phyloP scores from a whole-genome alignment of 2,329 filamentous ascomycete species.

The Mycosphaerella arachidis region DNA sequence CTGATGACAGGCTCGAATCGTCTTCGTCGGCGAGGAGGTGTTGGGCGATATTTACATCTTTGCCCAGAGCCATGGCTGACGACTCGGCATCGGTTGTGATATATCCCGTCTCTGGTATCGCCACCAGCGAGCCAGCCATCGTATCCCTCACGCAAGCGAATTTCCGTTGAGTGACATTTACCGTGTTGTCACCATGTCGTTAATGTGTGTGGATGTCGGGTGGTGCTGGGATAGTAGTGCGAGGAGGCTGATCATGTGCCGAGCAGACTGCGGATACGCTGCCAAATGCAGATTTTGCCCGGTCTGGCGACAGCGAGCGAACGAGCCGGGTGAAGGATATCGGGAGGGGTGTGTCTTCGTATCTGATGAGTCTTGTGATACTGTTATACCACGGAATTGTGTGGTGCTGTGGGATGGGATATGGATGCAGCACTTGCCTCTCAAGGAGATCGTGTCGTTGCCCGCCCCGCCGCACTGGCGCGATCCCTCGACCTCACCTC shows the following conservation, averaged over 20 bases:
- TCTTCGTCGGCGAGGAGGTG: slow-evolving; percentile 23
- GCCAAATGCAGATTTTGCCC: neutral
- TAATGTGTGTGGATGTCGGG: neutral
- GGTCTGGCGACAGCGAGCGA: neutral
- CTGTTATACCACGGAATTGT: neutral
- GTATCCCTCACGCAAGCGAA: neutral
- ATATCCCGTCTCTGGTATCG: slow-evolving; percentile 13
- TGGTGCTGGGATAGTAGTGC: neutral
- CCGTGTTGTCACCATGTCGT: neutral
- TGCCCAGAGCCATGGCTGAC: slow-evolving; percentile 10
- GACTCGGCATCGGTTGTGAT: slow-evolving; percentile 12
- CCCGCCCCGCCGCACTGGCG: neutral
- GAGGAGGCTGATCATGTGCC: neutral
- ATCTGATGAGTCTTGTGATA: neutral
- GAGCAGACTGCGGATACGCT: neutral
- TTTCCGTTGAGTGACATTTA: neutral
- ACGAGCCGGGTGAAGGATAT: neutral
- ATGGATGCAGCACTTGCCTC: neutral
- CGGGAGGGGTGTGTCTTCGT: neutral
- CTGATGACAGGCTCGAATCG: slow-evolving; percentile 31
- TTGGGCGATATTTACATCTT: slow-evolving; percentile 16
- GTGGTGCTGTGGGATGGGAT: neutral
- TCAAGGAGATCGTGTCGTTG: neutral
- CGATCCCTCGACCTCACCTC: neutral
- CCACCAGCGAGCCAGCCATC: slow-evolving; percentile 11